Base-by-base conservation (phyloP, 345 rosid species). In the Aethionema arabicum region DNA sequence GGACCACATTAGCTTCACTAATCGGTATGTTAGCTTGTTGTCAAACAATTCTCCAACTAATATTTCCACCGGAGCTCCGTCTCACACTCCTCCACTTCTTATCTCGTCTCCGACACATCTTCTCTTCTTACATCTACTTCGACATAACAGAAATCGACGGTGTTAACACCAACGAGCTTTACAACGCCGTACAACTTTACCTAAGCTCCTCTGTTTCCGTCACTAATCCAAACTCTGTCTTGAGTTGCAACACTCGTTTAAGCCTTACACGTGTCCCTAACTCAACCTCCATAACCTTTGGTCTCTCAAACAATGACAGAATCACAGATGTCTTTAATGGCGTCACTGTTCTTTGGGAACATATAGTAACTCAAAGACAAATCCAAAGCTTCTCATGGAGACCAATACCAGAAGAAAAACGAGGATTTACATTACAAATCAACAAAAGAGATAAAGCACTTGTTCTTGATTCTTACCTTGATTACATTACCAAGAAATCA, bases 161-260 rank as follows among this genome's bases (percentile, higher is more conserved):
- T 46, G 95, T 92, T 56, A 92, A 92, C 81, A 88, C 98, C 79
- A 88, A 92, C 80, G 95, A 92, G 72, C 98, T 92, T 72, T 92
- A 92, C 79, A 79, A 75, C 89, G 98, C 98, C 15, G 89, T 86
- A 69, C 96, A 89, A 72, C 91, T 92, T 49, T 92, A 92, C 77
- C 77, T 92, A 2, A 83, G 92, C 80, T 80, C 89, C 63, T 81
- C 83, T n/a, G 79, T 82, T 47, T 83, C 92, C 45, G 35, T 50
- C 4, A 59, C 76, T 77, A 74, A 21, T 2, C 27, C 27, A 21
- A 21, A 77, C 52, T 85, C 83, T 4, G 63, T 47, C 0, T 55
- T 61, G 0, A 27, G 39, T 40, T 27, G 60, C 59, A 70, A 49
- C 55, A 83, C 80, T 74, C 96, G 91, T 21, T 68, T 87, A 38